Base-by-base conservation (phyloP, 257 asterid genomes). In the Solanum arcanum region DNA sequence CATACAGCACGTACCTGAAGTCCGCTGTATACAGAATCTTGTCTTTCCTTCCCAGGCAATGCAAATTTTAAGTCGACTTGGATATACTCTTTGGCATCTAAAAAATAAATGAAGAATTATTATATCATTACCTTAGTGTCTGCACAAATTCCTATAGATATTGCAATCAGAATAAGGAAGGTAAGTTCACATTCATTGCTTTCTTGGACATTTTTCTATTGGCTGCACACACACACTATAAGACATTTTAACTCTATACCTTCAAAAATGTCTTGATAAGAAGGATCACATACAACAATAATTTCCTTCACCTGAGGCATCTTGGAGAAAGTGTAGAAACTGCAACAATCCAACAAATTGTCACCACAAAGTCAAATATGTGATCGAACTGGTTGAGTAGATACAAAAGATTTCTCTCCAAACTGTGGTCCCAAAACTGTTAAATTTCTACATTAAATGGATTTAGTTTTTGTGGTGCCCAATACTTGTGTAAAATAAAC, bases 11-110 rank as follows among this genome's bases (percentile, higher is more conserved):
- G 42, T 86, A 94, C 99, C 99, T 96, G 91, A 69, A 97, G 90
- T 90, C 99, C 99, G 86, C 93, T 97, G 90, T 93, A 95, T 46
- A 97, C 99, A 83, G 99, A 97, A 90, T 97, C 99, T 91, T 97
- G 99, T 92, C 99, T 93, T 93, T 97, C 99, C 90, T 97, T 96
- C 88, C 99, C 99, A 5, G 99, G 99, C 88, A 96, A 93, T 21
- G 99, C 98, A 90, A 95, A 97, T 91, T 95, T 95, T 89, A 97
- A 83, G 84, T 94, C 93, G 84, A 94, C 94, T 0, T 86, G 86
- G 91, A 95, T 91, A 86, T 91, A 87, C 83, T 90, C 94, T 89
- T 90, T 92, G 89, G 94, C 92, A 76, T 91, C 98, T 97, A 87
- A 62, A 27, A 85, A 86, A 27, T 33, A 29, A 83, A 88, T 62